phyloP scores from a whole-genome alignment of 257 asterid genomes.

The Solanum medicagineum region DNA sequence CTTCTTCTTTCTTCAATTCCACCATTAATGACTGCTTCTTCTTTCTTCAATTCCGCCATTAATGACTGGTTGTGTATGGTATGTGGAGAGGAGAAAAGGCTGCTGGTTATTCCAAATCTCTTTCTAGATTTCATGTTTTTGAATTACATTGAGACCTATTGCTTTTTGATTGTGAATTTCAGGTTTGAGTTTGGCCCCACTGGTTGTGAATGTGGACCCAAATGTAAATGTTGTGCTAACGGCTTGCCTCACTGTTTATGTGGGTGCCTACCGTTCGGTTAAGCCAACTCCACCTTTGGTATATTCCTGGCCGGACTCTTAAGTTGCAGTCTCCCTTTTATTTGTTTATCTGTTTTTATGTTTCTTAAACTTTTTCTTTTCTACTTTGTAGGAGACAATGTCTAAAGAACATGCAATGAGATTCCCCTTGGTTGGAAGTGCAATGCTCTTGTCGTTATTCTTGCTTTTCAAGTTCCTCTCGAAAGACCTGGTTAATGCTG shows the following conservation, averaged over 20 bases:
- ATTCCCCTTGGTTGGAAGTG: conserved; percentile 93
- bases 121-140: background rate
- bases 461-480: conserved; percentile 93
- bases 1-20: too few species aligned
- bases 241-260: conserved; percentile 81
- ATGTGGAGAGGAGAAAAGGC: background rate
- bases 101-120: background rate
- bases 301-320: conserved; percentile 16
- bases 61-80: background rate
- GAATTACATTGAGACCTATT: background rate
- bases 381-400: conserved; percentile 76
- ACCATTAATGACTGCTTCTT: too few species aligned
- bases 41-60: too few species aligned
- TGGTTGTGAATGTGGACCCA: conserved; percentile 83
- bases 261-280: conserved; percentile 82
- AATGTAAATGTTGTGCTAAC: conserved; percentile 79
- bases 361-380: background rate
- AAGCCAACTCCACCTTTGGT: conserved; percentile 90
- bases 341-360: background rate
- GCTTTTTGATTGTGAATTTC: conserved; percentile 10
- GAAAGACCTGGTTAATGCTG: conserved; percentile 97
- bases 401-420: conserved; percentile 97
- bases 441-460: conserved; percentile 89
- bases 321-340: background rate
- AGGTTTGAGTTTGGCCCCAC: conserved; percentile 89